phyloP scores from a whole-genome alignment of 2,329 filamentous ascomycete genomes.

The Aspergillus costaricaensis region DNA sequence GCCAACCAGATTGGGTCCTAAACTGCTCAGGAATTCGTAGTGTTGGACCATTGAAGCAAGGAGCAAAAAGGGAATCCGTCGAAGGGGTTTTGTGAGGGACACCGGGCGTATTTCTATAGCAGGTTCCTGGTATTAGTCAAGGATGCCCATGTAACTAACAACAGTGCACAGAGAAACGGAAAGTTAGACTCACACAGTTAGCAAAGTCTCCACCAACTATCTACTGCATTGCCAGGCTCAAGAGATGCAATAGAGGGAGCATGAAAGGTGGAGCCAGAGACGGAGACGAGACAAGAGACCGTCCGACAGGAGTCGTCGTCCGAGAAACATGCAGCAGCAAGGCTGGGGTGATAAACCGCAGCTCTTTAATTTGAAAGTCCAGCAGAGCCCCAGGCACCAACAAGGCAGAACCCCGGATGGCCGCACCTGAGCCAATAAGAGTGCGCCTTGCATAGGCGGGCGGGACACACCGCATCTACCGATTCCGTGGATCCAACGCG shows the following conservation, averaged over 20 bases:
- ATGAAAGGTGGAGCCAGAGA: conserved; percentile 23
- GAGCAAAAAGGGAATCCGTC: conserved; percentile 15
- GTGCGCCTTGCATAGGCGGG: neutral
- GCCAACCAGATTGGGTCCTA: conserved; percentile 3
- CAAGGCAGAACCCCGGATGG: conserved; percentile 26
- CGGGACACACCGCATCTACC: conserved; percentile 3
- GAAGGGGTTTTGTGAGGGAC: conserved; percentile 7
- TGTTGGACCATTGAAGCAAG: conserved; percentile 17
- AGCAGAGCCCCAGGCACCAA: conserved; percentile 32
- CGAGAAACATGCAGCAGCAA: conserved; percentile 35
- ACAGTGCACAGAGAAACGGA: conserved; percentile 1
- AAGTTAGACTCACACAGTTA: conserved; percentile 31
- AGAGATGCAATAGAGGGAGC: conserved; percentile 16
- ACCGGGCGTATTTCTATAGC: conserved; percentile 18
- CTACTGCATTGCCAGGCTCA: conserved; percentile 19
- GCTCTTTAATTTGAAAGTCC: conserved; percentile 25
- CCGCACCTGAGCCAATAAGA: conserved; percentile 19
- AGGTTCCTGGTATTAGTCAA: conserved; percentile 12
- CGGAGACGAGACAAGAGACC: conserved; percentile 26
- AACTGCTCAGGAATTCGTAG: conserved; percentile 1
- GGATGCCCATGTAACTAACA: conserved; percentile 4
- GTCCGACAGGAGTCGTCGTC: conserved; percentile 35
- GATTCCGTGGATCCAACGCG: neutral
- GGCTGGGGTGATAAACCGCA: conserved; percentile 23
- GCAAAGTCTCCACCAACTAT: conserved; percentile 26